phyloP scores from a whole-genome alignment of 352 stramenopile genomes.

The Phytophthora lateralis region DNA sequence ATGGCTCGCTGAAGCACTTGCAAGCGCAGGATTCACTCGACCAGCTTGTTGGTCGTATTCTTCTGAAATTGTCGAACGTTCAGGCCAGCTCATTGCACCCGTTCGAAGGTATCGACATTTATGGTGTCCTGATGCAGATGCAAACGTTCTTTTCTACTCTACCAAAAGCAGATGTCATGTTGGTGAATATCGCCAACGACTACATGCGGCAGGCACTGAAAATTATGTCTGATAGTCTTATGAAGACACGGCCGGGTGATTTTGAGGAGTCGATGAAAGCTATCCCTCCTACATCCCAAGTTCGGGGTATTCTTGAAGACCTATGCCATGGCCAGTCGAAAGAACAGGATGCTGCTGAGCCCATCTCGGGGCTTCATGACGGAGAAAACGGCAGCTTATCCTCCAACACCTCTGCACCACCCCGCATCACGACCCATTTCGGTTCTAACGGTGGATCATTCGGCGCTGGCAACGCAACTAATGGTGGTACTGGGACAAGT shows the following conservation, averaged over 20 bases:
- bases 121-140: constrained; percentile 87
- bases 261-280: constrained; percentile 73
- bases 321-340: constrained; percentile 41
- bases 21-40: constrained; percentile 81
- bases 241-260: constrained; percentile 47
- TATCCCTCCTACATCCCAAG: constrained; percentile 56
- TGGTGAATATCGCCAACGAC: constrained; percentile 74
- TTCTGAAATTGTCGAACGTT: constrained; percentile 64
- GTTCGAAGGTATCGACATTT: constrained; percentile 83
- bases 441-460: constrained; percentile 1
- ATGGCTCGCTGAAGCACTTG: constrained; percentile 71
- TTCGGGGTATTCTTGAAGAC: constrained; percentile 50
- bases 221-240: constrained; percentile 70
- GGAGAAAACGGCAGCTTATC: constrained; percentile 9
- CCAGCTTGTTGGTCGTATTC: constrained; percentile 73
- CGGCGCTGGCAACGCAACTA: constrained; percentile 5
- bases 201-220: constrained; percentile 73
- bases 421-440: constrained; percentile 31
- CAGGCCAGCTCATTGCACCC: constrained; percentile 67
- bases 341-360: constrained; percentile 25
- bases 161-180: constrained; percentile 49
- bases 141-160: constrained; percentile 86
- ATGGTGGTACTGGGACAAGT: constrained; percentile 24
- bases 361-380: constrained; percentile 20
- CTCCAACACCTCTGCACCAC: constrained; percentile 20